A percentile compares a stretch with the other conserved stretches of the same genome.
Evolutionary conservation across 768 basidiomycete species (phyloP).

Genomic region (Leucosporidium yakuticum): DNA sequence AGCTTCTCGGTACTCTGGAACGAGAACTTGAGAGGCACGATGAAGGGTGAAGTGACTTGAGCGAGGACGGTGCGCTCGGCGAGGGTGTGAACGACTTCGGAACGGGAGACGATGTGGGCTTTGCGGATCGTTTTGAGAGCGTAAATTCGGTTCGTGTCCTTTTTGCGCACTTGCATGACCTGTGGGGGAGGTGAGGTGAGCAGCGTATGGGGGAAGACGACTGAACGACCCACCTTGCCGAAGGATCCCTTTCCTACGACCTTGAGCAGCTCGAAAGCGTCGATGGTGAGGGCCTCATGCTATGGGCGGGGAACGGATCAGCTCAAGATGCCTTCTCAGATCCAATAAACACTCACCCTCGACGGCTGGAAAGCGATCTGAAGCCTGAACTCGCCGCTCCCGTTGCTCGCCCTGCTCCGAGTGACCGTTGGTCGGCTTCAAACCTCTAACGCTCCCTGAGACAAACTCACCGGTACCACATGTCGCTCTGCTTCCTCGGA

Average conservation of each 20-base stretch:
- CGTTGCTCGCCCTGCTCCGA: slow-evolving; percentile 38
- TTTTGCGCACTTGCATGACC: slow-evolving; percentile 98
- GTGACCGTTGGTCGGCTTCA: not conserved
- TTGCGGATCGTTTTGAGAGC: slow-evolving; percentile 97
- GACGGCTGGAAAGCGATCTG: slow-evolving; percentile 81
- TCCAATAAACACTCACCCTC: slow-evolving; percentile 46
- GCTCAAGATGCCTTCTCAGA: not conserved
- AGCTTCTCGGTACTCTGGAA: slow-evolving; percentile 96
- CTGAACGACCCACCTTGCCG: slow-evolving; percentile 62
- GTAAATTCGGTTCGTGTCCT: slow-evolving; percentile 91
- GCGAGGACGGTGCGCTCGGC: slow-evolving; percentile 93
- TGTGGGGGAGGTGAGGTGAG: slow-evolving; percentile 37
- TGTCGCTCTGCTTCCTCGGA: slow-evolving; percentile 55
- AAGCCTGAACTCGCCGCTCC: slow-evolving; percentile 81
- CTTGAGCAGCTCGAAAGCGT: slow-evolving; percentile 90
- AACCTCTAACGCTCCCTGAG: slow-evolving; percentile 50
- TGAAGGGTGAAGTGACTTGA: slow-evolving; percentile 90
- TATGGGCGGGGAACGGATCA: slow-evolving; percentile 43
- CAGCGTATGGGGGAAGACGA: not conserved
- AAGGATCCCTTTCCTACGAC: slow-evolving; percentile 97
- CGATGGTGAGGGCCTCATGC: slow-evolving; percentile 61
- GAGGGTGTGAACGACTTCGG: slow-evolving; percentile 94
- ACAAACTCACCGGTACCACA: slow-evolving; percentile 64
- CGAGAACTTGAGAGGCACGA: slow-evolving; percentile 95
- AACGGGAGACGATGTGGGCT: slow-evolving; percentile 86